Conservation (phyloP, 768 basidiomycete genomes). For the Cubamyces lactineus region DNA sequence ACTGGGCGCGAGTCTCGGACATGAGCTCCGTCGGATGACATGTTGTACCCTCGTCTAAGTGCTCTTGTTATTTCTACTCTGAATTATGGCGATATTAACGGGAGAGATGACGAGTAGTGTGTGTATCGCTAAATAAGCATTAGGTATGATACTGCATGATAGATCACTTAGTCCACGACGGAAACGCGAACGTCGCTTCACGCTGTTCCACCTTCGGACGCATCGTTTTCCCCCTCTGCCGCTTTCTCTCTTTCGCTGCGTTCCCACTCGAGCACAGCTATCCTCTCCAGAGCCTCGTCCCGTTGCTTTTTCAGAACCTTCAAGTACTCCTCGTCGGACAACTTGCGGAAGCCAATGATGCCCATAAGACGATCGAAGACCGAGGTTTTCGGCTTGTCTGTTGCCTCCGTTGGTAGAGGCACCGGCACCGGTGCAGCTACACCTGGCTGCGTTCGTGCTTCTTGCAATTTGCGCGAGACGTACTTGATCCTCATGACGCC, state of each 20-base stretch:
- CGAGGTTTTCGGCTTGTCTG: conserved; percentile 25
- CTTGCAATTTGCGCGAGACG: conserved; percentile 42
- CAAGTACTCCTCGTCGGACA: conserved; percentile 79
- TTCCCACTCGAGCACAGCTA: conserved; percentile 57
- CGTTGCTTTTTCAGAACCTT: conserved; percentile 58
- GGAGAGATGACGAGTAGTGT: no score
- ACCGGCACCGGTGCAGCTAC: background rate
- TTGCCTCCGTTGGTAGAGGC: background rate
- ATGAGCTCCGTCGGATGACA: background rate
- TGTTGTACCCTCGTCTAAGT: background rate
- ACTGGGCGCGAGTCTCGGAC: conserved; percentile 45
- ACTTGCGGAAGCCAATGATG: conserved; percentile 52
- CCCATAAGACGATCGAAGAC: conserved; percentile 46
- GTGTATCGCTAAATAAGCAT: no score
- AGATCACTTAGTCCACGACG: no score
- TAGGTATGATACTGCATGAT: no score
- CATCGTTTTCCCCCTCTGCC: background rate
- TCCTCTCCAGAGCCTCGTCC: conserved; percentile 55
- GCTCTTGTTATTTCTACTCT: background rate
- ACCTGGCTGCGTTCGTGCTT: background rate
- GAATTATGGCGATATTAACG: background rate
- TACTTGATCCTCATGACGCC: conserved; percentile 61
- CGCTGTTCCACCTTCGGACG: background rate
- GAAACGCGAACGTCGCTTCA: background rate
- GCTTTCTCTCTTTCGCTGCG: conserved; percentile 4